These are phyloP conservation scores for Pichia sorboxylosa DNA, from an alignment of 1,139 yeast genomes.

Conservation along the genomic window DNA sequence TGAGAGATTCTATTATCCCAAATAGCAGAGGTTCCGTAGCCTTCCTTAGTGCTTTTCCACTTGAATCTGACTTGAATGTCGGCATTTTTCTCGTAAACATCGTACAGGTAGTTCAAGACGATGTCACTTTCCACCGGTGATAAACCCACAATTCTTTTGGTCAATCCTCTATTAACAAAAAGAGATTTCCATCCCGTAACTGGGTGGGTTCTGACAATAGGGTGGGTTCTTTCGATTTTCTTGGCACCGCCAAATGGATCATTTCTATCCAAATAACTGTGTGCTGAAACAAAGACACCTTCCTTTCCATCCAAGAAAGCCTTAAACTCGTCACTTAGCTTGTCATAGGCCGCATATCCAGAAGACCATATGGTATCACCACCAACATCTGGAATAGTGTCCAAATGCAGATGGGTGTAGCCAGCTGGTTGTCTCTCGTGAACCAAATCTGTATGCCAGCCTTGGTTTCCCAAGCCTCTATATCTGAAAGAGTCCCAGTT, in stretches of 20 bases:
- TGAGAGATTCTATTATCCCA: slow-evolving; percentile 64
- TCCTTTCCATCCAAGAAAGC: slow-evolving; percentile 50
- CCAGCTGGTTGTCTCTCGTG: slow-evolving; percentile 66
- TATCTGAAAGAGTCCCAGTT: no score
- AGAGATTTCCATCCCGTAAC: slow-evolving; percentile 51
- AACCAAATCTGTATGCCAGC: slow-evolving; percentile 62
- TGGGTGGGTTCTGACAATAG: slow-evolving; percentile 59
- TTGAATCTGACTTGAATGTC: slow-evolving; percentile 47
- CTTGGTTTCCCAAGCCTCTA: no score
- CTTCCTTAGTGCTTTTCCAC: slow-evolving; percentile 46
- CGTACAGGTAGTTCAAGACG: slow-evolving; percentile 40
- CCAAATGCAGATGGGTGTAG: slow-evolving; percentile 47
- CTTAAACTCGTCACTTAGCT: slow-evolving; percentile 52
- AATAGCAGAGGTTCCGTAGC: slow-evolving; percentile 56
- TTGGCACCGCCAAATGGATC: no score
- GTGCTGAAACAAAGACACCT: slow-evolving; percentile 40
- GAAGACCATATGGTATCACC: slow-evolving; percentile 66
- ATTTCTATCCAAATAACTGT: slow-evolving; percentile 49
- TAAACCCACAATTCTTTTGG: slow-evolving; percentile 50
- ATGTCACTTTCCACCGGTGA: slow-evolving; percentile 53
- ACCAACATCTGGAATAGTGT: slow-evolving; percentile 28
- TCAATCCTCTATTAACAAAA: slow-evolving; percentile 50
- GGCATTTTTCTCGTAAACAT: slow-evolving; percentile 37
- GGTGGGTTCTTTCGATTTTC: slow-evolving; percentile 53
- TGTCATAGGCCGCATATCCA: slow-evolving; percentile 52